A percentile compares a stretch with the other conserved stretches of the same genome.
Conservation (phyloP, 768 basidiomycete species). For the Boletus pseudo-olivaceus region DNA sequence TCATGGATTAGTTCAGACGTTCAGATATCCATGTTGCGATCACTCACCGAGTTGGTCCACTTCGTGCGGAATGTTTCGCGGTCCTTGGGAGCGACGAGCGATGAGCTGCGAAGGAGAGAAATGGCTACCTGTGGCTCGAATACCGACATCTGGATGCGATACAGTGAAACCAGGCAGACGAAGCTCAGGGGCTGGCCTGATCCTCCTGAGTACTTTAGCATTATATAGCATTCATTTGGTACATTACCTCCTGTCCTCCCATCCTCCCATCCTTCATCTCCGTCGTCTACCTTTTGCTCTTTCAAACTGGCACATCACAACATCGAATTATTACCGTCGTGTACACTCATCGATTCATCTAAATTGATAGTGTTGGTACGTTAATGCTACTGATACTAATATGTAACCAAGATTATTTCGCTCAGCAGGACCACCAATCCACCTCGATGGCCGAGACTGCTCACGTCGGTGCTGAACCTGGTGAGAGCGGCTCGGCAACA, state of each 20-base stretch:
- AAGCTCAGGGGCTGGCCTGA: background rate
- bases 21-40: too few relatives aligned
- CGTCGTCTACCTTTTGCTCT: background rate
- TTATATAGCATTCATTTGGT: background rate
- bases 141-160: background rate
- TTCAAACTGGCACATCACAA: background rate
- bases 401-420: too few relatives aligned
- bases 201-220: background rate
- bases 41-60: background rate
- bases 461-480: too few relatives aligned
- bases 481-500: too few relatives aligned
- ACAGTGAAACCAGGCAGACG: background rate
- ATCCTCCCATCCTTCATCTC: background rate
- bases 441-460: too few relatives aligned
- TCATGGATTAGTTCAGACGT: background rate
- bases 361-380: background rate
- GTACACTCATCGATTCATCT: background rate
- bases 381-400: background rate
- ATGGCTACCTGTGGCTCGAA: background rate
- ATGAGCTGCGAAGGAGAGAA: background rate
- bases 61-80: background rate
- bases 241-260: background rate
- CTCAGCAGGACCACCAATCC: too few relatives aligned
- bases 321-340: background rate
- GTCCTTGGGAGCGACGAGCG: background rate